Base-by-base conservation (phyloP, 2,329 filamentous ascomycete species). In the Xylariaceae sp. region DNA sequence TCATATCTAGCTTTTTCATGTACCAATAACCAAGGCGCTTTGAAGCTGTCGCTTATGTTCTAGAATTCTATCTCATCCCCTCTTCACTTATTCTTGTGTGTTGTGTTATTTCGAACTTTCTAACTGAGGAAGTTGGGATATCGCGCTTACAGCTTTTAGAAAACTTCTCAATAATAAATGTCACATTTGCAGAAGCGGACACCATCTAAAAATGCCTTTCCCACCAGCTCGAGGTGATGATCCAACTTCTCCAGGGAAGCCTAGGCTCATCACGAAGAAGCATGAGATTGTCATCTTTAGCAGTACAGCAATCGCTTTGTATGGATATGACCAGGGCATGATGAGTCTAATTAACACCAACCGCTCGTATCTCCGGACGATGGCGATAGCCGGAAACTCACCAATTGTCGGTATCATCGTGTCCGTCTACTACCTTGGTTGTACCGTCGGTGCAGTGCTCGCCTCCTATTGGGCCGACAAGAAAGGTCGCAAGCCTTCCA, bases 341-440 rank as follows among this genome's bases (percentile, higher is more conserved):
- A 73, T 72, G 71, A 71, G 69, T 19, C 43, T 73, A 16, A 66
- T 73, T 58, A 73, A 73, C 50, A 73, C 71, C 6, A 77, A 76
- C 44, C 61, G 62, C 19, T 70, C 69, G 62, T 87, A 87, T 64
- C 78, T 87, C 1, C 58, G 69, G 6, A 86, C 82, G 26, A 87
- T 87, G 83, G 77, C 77, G 44, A 82, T 87, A 31, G 56, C 64
- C 6, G 73, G 75, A 60, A 74, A 79, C 28, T 79, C 78, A 4
- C 77, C 82, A 1, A 64, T 86, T 19, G 82, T 87, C 31, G 84
- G 84, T 51, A 75, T 85, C 53, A 83, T 86, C 51, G 83, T 87
- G 14, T 81, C 82, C 2, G 76, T 87, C 26, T 87, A 87, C 73
- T 87, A 87, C 62, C 78, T 87, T 5, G 83, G 84, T n/a, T 86